Evolutionary conservation across 345 rosid genomes (phyloP), one percentile per base, ranked within the genome.

Genomic region (Eucalyptus marginata): DNA sequence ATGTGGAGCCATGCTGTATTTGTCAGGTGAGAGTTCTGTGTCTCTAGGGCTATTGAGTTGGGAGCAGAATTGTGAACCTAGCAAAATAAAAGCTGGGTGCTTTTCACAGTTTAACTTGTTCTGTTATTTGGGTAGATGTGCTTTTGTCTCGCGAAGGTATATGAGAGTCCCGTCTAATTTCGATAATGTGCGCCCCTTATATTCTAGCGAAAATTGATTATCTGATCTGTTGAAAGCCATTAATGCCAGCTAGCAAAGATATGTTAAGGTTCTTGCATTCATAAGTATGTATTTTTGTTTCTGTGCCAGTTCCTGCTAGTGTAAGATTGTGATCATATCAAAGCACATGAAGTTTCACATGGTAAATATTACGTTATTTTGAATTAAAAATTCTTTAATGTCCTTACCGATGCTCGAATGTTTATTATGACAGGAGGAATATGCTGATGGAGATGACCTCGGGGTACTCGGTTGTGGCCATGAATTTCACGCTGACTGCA

Each of bases 401-500:
- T 66, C 43, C 33, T 79, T 87, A 40, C 81, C 29, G 86, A 44
- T 87, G 86, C 89, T 90, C 46, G 36, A 66, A 62, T 50, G 46
- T 36, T 43, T 58, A 7, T 87, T 15, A 64, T 79, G 49, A 91
- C 95, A 97, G 99, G 99, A 97, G 93, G 96, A 96, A 89, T 95
- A 96, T 90, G 93, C 31, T 12, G 92, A 94, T 56, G 97, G 97
- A 52, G 96, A 96, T 93, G 92, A 96, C 90, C 89, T 96, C 4
- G 99, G 99, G 89, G 93, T 89, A 20, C 92, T 96, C 79, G 96
- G 96, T 83, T 96, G 99, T 49, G 98, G 97, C 49, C 99, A 97
- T 91, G 93, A 93, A 58, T 97, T 96, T 91, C 99, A 97, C 86
- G 90, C 90, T 9, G 90, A 90, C 87, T 97, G 99, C 92, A 93